A percentile compares a stretch with the other conserved stretches of the same genome.
Evolutionary conservation across 768 basidiomycete genomes (phyloP).

Genomic region (Suillus spraguei): DNA sequence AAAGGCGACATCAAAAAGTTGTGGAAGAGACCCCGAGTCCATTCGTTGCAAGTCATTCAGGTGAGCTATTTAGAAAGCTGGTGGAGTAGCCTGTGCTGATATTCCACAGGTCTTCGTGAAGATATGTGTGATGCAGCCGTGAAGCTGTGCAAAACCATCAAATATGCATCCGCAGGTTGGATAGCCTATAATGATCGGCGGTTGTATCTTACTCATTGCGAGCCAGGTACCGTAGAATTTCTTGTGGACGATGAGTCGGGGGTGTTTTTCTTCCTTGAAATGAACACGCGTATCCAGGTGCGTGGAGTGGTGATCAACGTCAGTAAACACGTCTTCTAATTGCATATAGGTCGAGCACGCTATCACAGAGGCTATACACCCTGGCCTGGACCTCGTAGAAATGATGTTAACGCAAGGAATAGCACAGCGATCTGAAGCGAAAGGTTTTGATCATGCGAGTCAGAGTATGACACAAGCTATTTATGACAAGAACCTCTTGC

Average conservation of each 20-base stretch:
- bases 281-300: slow-evolving; percentile 70
- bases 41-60: slow-evolving; percentile 48
- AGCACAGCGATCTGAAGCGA: slow-evolving; percentile 30
- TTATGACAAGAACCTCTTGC: slow-evolving; percentile 32
- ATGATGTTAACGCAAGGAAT: slow-evolving; percentile 66
- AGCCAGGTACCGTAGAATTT: slow-evolving; percentile 66
- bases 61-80: slow-evolving; percentile 30
- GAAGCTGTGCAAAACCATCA: slow-evolving; percentile 46
- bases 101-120: slow-evolving; percentile 41
- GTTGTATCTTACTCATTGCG: neutral
- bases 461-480: slow-evolving; percentile 40
- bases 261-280: slow-evolving; percentile 68
- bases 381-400: slow-evolving; percentile 61
- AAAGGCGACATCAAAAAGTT: slow-evolving; percentile 72
- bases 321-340: slow-evolving; percentile 3
- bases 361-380: slow-evolving; percentile 58
- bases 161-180: slow-evolving; percentile 61
- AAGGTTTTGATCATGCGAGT: slow-evolving; percentile 20
- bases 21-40: slow-evolving; percentile 72
- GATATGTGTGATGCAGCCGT: slow-evolving; percentile 58
- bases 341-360: slow-evolving; percentile 61
- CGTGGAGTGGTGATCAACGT: neutral
- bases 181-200: neutral
- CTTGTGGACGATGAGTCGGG: slow-evolving; percentile 56
- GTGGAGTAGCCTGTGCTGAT: neutral